A percentile compares a stretch with the other conserved stretches of the same genome.
Conservation (phyloP, 2,329 filamentous ascomycete genomes). For the Coniella lustricola region DNA sequence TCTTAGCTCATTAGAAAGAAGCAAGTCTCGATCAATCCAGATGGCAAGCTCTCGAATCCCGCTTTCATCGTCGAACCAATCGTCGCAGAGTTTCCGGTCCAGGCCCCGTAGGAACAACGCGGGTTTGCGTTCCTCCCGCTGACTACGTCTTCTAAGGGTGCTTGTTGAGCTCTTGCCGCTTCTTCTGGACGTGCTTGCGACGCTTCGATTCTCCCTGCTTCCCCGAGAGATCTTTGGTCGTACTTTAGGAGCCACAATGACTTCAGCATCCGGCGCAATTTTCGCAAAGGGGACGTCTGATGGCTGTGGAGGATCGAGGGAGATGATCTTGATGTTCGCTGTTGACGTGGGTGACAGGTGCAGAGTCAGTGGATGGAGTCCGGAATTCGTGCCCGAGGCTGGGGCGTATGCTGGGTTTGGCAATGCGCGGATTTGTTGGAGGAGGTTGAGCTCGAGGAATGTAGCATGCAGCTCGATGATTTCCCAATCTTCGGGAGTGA, state of each 20-base stretch:
- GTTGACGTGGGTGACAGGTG: conserved; percentile 94
- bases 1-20: conserved; percentile 64
- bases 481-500: conserved; percentile 96
- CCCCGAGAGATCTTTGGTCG: conserved; percentile 61
- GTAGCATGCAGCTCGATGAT: conserved; percentile 96
- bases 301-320: conserved; percentile 67
- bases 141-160: conserved; percentile 45
- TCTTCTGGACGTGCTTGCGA: conserved; percentile 70
- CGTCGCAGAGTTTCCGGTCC: conserved; percentile 59
- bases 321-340: conserved; percentile 80
- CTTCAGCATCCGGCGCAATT: conserved; percentile 87
- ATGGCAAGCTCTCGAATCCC: conserved; percentile 57
- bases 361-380: conserved; percentile 74
- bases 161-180: conserved; percentile 71
- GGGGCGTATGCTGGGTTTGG: conserved; percentile 70
- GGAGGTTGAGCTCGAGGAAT: conserved; percentile 88
- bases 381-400: conserved; percentile 41
- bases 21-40: conserved; percentile 77
- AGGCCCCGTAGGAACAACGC: conserved; percentile 74
- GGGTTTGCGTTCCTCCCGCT: conserved; percentile 59
- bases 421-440: conserved; percentile 86
- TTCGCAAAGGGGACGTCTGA: conserved; percentile 75
- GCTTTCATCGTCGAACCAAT: conserved; percentile 71
- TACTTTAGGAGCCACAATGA: conserved; percentile 93
- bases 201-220: conserved; percentile 70